Evolutionary conservation across 192 early-diverging fungal genomes (phyloP).

Genomic region (Ambispora gerdemannii): DNA sequence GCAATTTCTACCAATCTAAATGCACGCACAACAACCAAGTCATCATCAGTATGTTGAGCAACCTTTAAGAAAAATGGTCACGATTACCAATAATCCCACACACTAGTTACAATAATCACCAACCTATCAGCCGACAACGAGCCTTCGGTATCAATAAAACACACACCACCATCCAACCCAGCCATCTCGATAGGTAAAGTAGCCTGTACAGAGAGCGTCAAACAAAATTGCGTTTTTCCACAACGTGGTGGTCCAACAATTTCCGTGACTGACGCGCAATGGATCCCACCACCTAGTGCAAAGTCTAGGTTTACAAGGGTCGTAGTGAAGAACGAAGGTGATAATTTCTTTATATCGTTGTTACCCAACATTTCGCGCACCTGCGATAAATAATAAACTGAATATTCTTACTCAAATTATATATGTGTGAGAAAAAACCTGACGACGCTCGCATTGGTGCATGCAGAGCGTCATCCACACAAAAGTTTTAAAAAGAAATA

Average conservation of each 20-base stretch:
- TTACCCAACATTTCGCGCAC: not conserved
- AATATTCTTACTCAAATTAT: not conserved
- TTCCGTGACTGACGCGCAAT: slow-evolving; percentile 21
- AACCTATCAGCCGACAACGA: slow-evolving; percentile 14
- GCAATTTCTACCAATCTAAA: slow-evolving; percentile 22
- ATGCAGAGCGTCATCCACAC: not conserved
- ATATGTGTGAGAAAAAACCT: not conserved
- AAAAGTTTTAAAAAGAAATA: not conserved
- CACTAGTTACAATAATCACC: not conserved
- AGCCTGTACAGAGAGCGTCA: slow-evolving; percentile 12
- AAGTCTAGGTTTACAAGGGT: slow-evolving; percentile 7
- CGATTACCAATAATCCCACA: not conserved
- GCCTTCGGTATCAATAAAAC: slow-evolving; percentile 27
- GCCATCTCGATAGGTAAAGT: slow-evolving; percentile 14
- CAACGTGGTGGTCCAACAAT: slow-evolving; percentile 16
- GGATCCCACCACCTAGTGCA: slow-evolving; percentile 24
- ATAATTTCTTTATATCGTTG: not conserved
- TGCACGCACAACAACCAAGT: too few relatives aligned
- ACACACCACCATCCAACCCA: slow-evolving; percentile 25
- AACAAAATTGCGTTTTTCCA: slow-evolving; percentile 27
- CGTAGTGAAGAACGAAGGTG: slow-evolving; percentile 19
- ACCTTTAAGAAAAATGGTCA: too few relatives aligned
- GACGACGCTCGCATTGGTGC: too few relatives aligned
- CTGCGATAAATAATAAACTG: not conserved
- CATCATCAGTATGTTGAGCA: too few relatives aligned